phyloP scores from a whole-genome alignment of 1,284 basidiomycete genomes.

The Mrakiaceae sp. region DNA sequence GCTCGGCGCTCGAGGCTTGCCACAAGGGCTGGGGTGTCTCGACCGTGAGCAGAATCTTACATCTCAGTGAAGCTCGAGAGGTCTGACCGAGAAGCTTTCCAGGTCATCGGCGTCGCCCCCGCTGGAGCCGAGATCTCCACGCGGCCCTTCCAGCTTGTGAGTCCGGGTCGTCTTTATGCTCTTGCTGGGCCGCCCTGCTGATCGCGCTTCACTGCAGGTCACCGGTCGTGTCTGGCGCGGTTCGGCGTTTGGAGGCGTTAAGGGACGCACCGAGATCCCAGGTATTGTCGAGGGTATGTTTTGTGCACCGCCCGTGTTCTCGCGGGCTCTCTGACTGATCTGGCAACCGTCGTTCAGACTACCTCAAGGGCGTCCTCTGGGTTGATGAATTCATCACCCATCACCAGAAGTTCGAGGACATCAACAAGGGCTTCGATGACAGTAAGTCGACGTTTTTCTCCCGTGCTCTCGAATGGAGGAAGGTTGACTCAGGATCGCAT shows the following conservation, averaged over 20 bases:
- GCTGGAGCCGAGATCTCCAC: slow-evolving; percentile 98
- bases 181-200: slow-evolving; percentile 8
- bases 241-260: slow-evolving; percentile 92
- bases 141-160: slow-evolving; percentile 59
- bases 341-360: slow-evolving; percentile 23
- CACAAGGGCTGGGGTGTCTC: slow-evolving; percentile 99
- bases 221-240: slow-evolving; percentile 96
- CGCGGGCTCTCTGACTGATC: not conserved
- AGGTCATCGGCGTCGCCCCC: slow-evolving; percentile 54
- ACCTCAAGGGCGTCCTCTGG: slow-evolving; percentile 34
- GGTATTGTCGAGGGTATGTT: slow-evolving; percentile 65
- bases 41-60: slow-evolving; percentile 52
- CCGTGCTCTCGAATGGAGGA: too few species aligned
- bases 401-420: slow-evolving; percentile 63
- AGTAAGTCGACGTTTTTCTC: slow-evolving; percentile 27
- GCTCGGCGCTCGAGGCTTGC: slow-evolving; percentile 86
- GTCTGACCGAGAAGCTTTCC: not conserved
- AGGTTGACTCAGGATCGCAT: too few species aligned
- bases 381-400: slow-evolving; percentile 78
- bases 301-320: not conserved
- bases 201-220: slow-evolving; percentile 41
- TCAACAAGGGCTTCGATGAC: slow-evolving; percentile 83
- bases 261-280: slow-evolving; percentile 88
- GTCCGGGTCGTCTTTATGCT: slow-evolving; percentile 17
- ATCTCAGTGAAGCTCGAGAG: slow-evolving; percentile 1